Percentiles rank a stretch among this genome's conserved stretches.
These are phyloP conservation scores for Phlyctochytrium planicorne DNA, from an alignment of 192 early-diverging fungal genomes.

Conservation along the genomic window DNA sequence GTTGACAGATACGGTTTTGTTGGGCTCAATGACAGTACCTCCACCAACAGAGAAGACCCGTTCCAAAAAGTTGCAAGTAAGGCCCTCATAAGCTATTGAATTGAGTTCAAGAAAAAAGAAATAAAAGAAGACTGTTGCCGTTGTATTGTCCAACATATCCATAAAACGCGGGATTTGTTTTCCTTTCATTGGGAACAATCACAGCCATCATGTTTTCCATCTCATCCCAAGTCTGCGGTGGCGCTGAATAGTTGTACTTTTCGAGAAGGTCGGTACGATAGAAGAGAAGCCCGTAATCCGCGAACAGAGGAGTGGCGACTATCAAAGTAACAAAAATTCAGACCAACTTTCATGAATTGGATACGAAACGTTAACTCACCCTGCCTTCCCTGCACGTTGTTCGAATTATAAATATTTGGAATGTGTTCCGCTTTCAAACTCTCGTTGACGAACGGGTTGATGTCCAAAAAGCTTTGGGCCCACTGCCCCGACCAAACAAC, in stretches of 20 bases:
- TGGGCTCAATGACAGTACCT: slow-evolving; percentile 10
- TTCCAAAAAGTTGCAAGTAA: slow-evolving; percentile 36
- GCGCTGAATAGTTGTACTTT: slow-evolving; percentile 3
- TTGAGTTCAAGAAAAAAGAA: background rate
- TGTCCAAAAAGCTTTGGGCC: background rate
- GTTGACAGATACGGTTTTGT: slow-evolving; percentile 12
- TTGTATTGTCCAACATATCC: slow-evolving; percentile 24
- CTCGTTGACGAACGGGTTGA: background rate
- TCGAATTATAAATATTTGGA: background rate
- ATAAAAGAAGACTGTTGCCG: slow-evolving; percentile 2
- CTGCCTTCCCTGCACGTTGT: background rate
- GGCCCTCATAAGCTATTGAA: slow-evolving; percentile 19
- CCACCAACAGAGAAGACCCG: slow-evolving; percentile 10
- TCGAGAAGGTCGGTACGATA: slow-evolving; percentile 6
- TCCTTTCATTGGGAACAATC: slow-evolving; percentile 13
- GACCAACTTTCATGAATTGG: background rate
- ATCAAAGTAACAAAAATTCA: background rate
- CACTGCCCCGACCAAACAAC: background rate
- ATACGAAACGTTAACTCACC: background rate
- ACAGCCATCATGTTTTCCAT: slow-evolving; percentile 21
- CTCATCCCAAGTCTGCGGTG: slow-evolving; percentile 28
- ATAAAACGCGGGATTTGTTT: slow-evolving; percentile 5
- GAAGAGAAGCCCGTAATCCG: slow-evolving; percentile 7
- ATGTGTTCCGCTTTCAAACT: background rate
- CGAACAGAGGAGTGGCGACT: background rate